Percentiles rank a stretch among this genome's conserved stretches.
Conservation (phyloP, 495 filamentous ascomycete genomes). For the Penicillium canescens region DNA sequence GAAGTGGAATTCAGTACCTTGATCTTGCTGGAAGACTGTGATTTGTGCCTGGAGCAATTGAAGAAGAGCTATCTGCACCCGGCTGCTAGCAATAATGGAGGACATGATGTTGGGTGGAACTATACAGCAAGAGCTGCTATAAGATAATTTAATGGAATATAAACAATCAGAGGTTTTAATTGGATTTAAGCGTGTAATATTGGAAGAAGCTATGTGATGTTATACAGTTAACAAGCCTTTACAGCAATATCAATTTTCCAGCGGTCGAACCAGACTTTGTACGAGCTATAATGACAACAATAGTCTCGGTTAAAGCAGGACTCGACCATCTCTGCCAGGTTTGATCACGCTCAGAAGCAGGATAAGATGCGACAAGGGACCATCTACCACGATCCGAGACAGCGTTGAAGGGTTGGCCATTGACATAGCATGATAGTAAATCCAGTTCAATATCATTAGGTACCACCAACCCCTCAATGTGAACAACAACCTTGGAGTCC, state of each 20-base stretch:
- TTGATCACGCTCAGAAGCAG: constrained; percentile 25
- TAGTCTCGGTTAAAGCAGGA: constrained; percentile 31
- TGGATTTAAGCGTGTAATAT: not conserved
- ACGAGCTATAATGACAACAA: constrained; percentile 23
- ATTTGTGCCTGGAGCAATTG: too few species aligned
- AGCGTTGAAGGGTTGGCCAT: constrained; percentile 25
- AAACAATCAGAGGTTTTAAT: not conserved
- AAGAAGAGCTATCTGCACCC: too few species aligned
- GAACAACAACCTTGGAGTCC: constrained; percentile 20
- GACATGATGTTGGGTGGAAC: too few species aligned
- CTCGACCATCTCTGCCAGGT: constrained; percentile 33
- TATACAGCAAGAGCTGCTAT: too few species aligned
- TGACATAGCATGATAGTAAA: constrained; percentile 23
- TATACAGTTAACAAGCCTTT: not conserved
- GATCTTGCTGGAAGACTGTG: too few species aligned
- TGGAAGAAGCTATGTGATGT: too few species aligned
- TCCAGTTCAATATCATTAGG: constrained; percentile 4
- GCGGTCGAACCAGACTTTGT: constrained; percentile 11
- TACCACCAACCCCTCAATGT: constrained; percentile 16
- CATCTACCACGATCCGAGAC: constrained; percentile 14
- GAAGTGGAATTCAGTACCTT: too few species aligned
- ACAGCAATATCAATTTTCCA: constrained; percentile 31
- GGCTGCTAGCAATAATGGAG: too few species aligned
- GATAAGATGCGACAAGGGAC: constrained; percentile 22
- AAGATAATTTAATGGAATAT: not conserved